Conservation (phyloP, 352 stramenopile genomes). For the Globisporangium heterothallicum region DNA sequence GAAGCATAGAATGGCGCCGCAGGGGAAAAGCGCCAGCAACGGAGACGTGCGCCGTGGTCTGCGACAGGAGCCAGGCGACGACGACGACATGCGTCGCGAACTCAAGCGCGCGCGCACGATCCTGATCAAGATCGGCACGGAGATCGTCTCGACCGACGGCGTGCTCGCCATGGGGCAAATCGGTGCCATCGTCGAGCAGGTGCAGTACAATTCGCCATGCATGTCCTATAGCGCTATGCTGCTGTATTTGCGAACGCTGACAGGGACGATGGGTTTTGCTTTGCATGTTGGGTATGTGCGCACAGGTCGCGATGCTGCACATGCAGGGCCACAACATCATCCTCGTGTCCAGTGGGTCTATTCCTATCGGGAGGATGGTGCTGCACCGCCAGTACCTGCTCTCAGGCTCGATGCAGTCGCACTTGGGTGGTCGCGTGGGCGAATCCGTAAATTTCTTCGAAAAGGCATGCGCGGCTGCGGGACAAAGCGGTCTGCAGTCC, state of each 20-base stretch:
- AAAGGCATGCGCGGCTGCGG: constrained; percentile 60
- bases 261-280: no score
- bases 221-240: not conserved
- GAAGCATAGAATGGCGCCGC: no score
- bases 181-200: constrained; percentile 76
- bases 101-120: constrained; percentile 62
- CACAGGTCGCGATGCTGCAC: constrained; percentile 66
- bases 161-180: constrained; percentile 82
- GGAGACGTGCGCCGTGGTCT: constrained; percentile 2
- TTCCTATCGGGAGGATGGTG: constrained; percentile 77
- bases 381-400: constrained; percentile 78
- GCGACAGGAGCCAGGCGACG: constrained; percentile 1
- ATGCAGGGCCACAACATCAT: constrained; percentile 82
- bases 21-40: no score
- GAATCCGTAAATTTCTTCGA: constrained; percentile 61
- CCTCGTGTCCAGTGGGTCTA: constrained; percentile 75
- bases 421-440: constrained; percentile 58
- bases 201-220: constrained; percentile 1
- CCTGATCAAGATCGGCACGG: constrained; percentile 82
- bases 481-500: constrained; percentile 76
- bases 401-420: constrained; percentile 79
- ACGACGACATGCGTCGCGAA: constrained; percentile 23
- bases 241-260: no score
- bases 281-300: not conserved
- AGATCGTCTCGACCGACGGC: constrained; percentile 77